Percentiles rank a stretch among this genome's conserved stretches.
Evolutionary conservation across 2,329 filamentous ascomycete species (phyloP).

Genomic region (Talaromyces rugulosus): DNA sequence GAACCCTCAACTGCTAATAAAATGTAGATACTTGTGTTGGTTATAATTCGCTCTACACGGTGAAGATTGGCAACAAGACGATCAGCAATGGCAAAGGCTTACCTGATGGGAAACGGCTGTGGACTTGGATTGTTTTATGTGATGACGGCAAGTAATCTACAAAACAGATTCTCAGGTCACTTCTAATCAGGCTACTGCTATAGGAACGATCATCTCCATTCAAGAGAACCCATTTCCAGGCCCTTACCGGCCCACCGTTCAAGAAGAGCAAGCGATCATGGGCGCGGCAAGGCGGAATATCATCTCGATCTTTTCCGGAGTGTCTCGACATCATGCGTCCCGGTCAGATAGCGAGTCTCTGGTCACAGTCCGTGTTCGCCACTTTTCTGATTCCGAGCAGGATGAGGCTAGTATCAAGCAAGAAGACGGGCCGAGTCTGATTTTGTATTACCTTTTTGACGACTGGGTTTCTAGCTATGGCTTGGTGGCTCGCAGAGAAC

Average conservation of each 20-base stretch:
- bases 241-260: conserved; percentile 33
- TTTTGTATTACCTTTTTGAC: conserved; percentile 66
- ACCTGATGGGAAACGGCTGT: conserved; percentile 53
- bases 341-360: conserved; percentile 47
- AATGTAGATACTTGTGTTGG: conserved; percentile 62
- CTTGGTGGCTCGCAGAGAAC: conserved; percentile 55
- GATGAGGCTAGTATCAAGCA: conserved; percentile 34
- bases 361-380: conserved; percentile 44
- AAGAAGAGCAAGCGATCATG: conserved; percentile 25
- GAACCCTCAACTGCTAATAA: conserved; percentile 7
- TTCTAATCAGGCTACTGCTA: conserved; percentile 5
- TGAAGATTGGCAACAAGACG: conserved; percentile 47
- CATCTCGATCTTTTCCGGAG: conserved; percentile 57
- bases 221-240: conserved; percentile 57
- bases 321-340: conserved; percentile 51
- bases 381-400: conserved; percentile 26
- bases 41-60: conserved; percentile 55
- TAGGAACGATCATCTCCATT: conserved; percentile 66
- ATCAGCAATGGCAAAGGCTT: conserved; percentile 29
- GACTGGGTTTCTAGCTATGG: conserved; percentile 63
- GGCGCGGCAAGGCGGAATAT: conserved; percentile 52
- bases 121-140: conserved; percentile 69
- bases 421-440: conserved; percentile 55
- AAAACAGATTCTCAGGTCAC: not conserved
- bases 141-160: conserved; percentile 51